phyloP scores from a whole-genome alignment of 106 monocot genomes.

The Xerophyta viscosa region DNA sequence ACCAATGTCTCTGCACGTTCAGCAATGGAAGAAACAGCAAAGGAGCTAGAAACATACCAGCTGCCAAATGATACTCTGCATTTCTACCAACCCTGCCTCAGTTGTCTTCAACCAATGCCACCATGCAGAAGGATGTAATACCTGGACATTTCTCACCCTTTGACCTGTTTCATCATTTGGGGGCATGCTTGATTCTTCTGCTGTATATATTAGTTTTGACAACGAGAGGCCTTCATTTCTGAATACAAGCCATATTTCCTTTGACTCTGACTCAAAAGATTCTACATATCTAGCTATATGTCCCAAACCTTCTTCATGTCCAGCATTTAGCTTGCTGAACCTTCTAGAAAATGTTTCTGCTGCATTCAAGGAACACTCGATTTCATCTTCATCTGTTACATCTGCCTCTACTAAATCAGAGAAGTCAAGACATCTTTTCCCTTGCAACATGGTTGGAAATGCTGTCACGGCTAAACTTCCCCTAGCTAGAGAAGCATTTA shows the following conservation, averaged over 20 bases:
- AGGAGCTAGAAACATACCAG: slow-evolving; percentile 49
- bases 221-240: slow-evolving; percentile 71
- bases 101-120: slow-evolving; percentile 91
- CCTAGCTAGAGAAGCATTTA: slow-evolving; percentile 51
- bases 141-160: slow-evolving; percentile 22
- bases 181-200: slow-evolving; percentile 39
- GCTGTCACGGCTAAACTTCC: slow-evolving; percentile 13
- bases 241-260: slow-evolving; percentile 91
- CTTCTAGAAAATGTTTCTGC: slow-evolving; percentile 1
- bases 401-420: slow-evolving; percentile 12
- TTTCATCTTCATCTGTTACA: slow-evolving; percentile 5
- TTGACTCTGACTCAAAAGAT: slow-evolving; percentile 71
- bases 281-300: slow-evolving; percentile 93
- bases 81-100: slow-evolving; percentile 55
- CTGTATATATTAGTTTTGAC: slow-evolving; percentile 69
- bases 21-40: too few species aligned
- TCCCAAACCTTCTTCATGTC: slow-evolving; percentile 42
- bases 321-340: slow-evolving; percentile 2
- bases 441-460: slow-evolving; percentile 11
- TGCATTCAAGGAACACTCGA: slow-evolving; percentile 6
- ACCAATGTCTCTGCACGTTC: too few species aligned
- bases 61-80: slow-evolving; percentile 65
- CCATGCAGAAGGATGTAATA: slow-evolving; percentile 71
- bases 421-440: slow-evolving; percentile 13
- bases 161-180: slow-evolving; percentile 26